Evolutionary conservation across 805 yeast genomes (phyloP).

Genomic region (Candida pseudoglaebosa): DNA sequence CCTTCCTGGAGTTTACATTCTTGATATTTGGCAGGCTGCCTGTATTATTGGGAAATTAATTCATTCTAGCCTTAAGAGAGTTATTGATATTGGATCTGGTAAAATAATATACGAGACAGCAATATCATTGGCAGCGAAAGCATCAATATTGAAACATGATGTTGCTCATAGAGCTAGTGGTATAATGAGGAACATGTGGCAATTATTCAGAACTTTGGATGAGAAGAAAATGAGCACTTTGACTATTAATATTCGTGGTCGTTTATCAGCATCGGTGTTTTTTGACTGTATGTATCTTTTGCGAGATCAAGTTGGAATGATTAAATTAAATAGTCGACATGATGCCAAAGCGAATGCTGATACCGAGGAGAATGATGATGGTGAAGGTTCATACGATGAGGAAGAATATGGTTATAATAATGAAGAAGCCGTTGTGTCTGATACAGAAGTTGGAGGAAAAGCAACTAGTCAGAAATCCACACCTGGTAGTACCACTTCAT

Average conservation of each 20-base stretch:
- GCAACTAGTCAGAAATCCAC: constrained; percentile 29
- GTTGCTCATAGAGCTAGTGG: constrained; percentile 91
- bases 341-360: constrained; percentile 19
- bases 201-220: constrained; percentile 65
- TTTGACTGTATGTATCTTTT: constrained; percentile 86
- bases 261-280: constrained; percentile 90
- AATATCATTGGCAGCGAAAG: constrained; percentile 63
- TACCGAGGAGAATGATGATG: constrained; percentile 27
- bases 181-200: constrained; percentile 93
- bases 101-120: constrained; percentile 65
- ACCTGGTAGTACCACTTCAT: constrained; percentile 35
- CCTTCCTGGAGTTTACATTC: constrained; percentile 77
- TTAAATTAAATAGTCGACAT: constrained; percentile 45
- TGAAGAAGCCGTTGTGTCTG: constrained; percentile 21
- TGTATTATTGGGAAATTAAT: constrained; percentile 75
- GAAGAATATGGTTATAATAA: constrained; percentile 18
- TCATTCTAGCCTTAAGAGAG: constrained; percentile 67
- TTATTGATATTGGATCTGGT: constrained; percentile 69
- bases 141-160: constrained; percentile 86
- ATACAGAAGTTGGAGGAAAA: constrained; percentile 13
- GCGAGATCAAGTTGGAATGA: constrained; percentile 85
- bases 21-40: constrained; percentile 89
- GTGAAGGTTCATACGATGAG: constrained; percentile 20
- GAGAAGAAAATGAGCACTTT: constrained; percentile 42
- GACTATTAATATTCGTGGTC: constrained; percentile 61